Percentiles rank a stretch among this genome's conserved stretches.
Conservation (phyloP, 345 rosid species). For the Boechera stricta region DNA sequence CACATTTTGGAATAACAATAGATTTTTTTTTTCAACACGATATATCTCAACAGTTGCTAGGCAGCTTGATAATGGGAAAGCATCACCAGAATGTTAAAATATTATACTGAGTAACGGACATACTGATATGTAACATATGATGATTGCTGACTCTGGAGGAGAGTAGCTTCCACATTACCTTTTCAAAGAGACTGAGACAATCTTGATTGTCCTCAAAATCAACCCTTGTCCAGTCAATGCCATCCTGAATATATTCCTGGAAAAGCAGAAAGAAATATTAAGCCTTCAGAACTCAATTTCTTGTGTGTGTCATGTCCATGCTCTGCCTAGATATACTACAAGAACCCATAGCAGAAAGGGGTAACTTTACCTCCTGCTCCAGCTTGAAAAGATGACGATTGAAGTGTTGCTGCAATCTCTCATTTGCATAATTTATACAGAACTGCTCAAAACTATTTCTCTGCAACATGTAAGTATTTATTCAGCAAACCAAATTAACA, state of each 20-base stretch:
- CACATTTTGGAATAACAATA: constrained; percentile 5
- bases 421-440: constrained; percentile 98
- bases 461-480: constrained; percentile 56
- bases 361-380: constrained; percentile 82
- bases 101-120: constrained; percentile 13
- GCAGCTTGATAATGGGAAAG: constrained; percentile 29
- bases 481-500: constrained; percentile 26
- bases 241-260: constrained; percentile 95
- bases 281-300: constrained; percentile 8
- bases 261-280: constrained; percentile 26
- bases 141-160: constrained; percentile 10
- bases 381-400: constrained; percentile 97
- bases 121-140: constrained; percentile 5
- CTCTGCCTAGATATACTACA: not conserved
- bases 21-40: not conserved
- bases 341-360: constrained; percentile 34
- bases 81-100: constrained; percentile 1
- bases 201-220: constrained; percentile 97
- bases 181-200: constrained; percentile 95
- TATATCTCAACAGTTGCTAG: not conserved
- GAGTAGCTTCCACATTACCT: constrained; percentile 54
- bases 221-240: constrained; percentile 97
- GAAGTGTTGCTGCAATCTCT: constrained; percentile 98
- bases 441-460: constrained; percentile 98
- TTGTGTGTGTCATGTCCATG: not conserved